Base-by-base conservation (phyloP, 306 rosid species). In the Gastrolobium bilobum region DNA sequence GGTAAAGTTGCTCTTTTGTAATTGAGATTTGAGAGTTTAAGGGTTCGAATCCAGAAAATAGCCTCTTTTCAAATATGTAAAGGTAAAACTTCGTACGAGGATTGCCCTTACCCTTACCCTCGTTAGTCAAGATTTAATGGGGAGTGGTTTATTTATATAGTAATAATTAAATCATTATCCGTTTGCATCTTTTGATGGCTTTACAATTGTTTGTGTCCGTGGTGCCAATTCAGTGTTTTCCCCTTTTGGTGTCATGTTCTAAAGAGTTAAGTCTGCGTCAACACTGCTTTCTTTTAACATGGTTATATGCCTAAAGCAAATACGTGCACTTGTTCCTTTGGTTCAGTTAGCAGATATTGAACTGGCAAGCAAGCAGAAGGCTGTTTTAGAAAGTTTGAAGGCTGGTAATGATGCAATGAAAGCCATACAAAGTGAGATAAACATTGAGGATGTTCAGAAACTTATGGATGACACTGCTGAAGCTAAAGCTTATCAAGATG, bases 401-500 rank as follows among this genome's bases (percentile, higher is more conserved):
- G 82, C 99, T n/a, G 97, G 99, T 69, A 89, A 53, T 64, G 90
- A 92, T 65, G 99, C 94, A 6, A 86, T 94, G 81, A 88, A 92
- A 82, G 97, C 99, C 61, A 83, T 94, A 60, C 99, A 94, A 74
- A 88, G 95, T 83, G 99, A 94, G 89, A 87, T 94, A 77, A 94
- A 92, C 86, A 75, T 91, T n/a, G 99, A 92, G 1, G 99, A 94
- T 85, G 97, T 94, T 47, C 99, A 92, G 74, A 94, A 91, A 81
- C 91, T 94, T 67, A 82, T 94, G 95, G 99, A 94, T 77, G 97
- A 94, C 71, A 87, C 97, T 4, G 94, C 88, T 46, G 97, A 94
- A 86, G 99, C 99, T 59, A 94, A 88, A 83, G 97, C 97, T 80
- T 94, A 94, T 84, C 99, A 92, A 91, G 99, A 94, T 86, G 99